Evolutionary conservation across 441 rosid species (phyloP).

Genomic region (Croton laevigatus): DNA sequence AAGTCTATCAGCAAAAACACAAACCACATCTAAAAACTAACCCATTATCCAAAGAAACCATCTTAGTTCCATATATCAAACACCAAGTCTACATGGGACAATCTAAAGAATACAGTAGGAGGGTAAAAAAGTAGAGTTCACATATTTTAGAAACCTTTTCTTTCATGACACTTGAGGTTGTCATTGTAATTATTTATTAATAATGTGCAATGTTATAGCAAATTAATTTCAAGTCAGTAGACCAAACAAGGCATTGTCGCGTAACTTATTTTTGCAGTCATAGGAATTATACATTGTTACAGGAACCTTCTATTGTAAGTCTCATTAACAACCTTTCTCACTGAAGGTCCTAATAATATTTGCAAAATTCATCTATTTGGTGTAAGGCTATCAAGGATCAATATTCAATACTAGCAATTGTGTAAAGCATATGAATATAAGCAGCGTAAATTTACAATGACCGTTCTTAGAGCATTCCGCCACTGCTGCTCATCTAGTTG

Average conservation of each 20-base stretch:
- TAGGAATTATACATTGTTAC: neutral
- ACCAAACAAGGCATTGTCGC: neutral
- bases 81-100: neutral
- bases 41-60: neutral
- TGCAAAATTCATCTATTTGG: neutral
- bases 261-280: too few relatives aligned
- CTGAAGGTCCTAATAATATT: neutral
- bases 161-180: slow-evolving; percentile 1
- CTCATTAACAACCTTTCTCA: neutral
- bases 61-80: slow-evolving; percentile 11
- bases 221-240: neutral
- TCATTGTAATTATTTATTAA: neutral
- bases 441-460: too few relatives aligned
- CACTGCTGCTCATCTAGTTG: too few relatives aligned
- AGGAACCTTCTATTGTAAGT: neutral
- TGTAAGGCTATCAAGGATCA: neutral
- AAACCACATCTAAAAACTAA: slow-evolving; percentile 12
- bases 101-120: neutral
- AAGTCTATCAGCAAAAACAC: slow-evolving; percentile 8
- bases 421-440: neutral
- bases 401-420: neutral
- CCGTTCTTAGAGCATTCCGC: too few relatives aligned
- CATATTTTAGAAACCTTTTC: neutral
- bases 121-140: neutral
- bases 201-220: neutral